Evolutionary conservation across 371 early-diverging fungal genomes (phyloP).

Genomic region (Furculomyces boomerangus): DNA sequence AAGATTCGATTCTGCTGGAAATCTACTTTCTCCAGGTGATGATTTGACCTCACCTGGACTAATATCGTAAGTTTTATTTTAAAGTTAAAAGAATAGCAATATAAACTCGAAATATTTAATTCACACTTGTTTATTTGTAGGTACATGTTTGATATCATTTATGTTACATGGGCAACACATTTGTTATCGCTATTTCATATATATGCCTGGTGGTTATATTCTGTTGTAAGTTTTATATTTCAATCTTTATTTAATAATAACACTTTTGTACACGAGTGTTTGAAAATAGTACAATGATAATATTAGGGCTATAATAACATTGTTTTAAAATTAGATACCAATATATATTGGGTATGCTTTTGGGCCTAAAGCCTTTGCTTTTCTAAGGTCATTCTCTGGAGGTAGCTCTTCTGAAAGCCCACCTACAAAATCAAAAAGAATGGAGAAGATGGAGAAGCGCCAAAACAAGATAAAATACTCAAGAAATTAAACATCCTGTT

Average conservation of each 20-base stretch:
- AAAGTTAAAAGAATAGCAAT: slow-evolving; percentile 9
- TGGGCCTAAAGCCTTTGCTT: slow-evolving; percentile 32
- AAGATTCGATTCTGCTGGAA: slow-evolving; percentile 32
- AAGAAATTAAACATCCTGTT: too few species aligned
- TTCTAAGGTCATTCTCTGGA: slow-evolving; percentile 22
- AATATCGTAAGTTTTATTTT: slow-evolving; percentile 27
- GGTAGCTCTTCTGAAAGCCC: slow-evolving; percentile 1
- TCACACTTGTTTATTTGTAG: neutral
- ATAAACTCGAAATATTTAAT: neutral
- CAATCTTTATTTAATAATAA: neutral
- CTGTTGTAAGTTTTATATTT: slow-evolving; percentile 11
- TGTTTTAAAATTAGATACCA: slow-evolving; percentile 26
- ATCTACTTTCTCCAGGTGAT: slow-evolving; percentile 39
- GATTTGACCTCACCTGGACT: slow-evolving; percentile 57
- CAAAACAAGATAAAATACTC: neutral
- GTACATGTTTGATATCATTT: slow-evolving; percentile 69
- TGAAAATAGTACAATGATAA: slow-evolving; percentile 12
- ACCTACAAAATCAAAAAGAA: slow-evolving; percentile 33
- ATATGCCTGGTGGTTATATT: slow-evolving; percentile 51
- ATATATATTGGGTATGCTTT: slow-evolving; percentile 37
- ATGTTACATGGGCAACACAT: slow-evolving; percentile 65
- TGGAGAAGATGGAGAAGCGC: slow-evolving; percentile 37
- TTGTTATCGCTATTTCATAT: slow-evolving; percentile 41
- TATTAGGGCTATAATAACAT: slow-evolving; percentile 4
- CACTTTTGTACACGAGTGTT: slow-evolving; percentile 3